A percentile compares a stretch with the other conserved stretches of the same genome.
phyloP scores from a whole-genome alignment of 2,329 filamentous ascomycete genomes.

The Annulohypoxylon truncatum region DNA sequence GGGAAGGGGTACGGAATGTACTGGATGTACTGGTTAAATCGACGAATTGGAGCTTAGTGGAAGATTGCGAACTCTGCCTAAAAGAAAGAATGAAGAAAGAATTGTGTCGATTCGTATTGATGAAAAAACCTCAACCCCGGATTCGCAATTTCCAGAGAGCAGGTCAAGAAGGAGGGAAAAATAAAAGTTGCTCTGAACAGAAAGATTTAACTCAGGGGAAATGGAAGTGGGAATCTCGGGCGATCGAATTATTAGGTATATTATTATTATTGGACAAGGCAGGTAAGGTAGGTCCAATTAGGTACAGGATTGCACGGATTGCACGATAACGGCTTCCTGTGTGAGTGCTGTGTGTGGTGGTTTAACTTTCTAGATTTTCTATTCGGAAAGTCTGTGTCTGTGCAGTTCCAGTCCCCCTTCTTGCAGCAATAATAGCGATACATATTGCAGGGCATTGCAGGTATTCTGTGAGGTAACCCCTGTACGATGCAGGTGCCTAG shows the following conservation, averaged over 20 bases:
- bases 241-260: constrained; percentile 35
- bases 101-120: constrained; percentile 19
- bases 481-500: constrained; percentile 16
- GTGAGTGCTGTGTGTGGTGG: constrained; percentile 4
- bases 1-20: background rate
- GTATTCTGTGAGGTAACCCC: background rate
- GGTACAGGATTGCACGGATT: constrained; percentile 18
- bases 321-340: constrained; percentile 28
- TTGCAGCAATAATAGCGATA: constrained; percentile 18
- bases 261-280: constrained; percentile 35
- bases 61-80: constrained; percentile 24
- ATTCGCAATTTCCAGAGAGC: constrained; percentile 18
- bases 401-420: constrained; percentile 18
- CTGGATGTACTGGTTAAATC: constrained; percentile 8
- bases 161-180: background rate
- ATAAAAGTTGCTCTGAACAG: constrained; percentile 6
- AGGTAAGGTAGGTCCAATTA: constrained; percentile 33
- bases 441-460: constrained; percentile 6
- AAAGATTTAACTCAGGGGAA: constrained; percentile 35
- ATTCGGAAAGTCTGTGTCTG: constrained; percentile 34
- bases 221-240: constrained; percentile 23
- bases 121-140: constrained; percentile 4
- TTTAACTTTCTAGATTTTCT: constrained; percentile 16
- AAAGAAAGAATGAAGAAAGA: constrained; percentile 20
- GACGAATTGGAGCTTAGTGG: background rate